These are phyloP conservation scores for Stachybotrys chartarum DNA, from an alignment of 2,329 filamentous ascomycete genomes.

Conservation along the genomic window DNA sequence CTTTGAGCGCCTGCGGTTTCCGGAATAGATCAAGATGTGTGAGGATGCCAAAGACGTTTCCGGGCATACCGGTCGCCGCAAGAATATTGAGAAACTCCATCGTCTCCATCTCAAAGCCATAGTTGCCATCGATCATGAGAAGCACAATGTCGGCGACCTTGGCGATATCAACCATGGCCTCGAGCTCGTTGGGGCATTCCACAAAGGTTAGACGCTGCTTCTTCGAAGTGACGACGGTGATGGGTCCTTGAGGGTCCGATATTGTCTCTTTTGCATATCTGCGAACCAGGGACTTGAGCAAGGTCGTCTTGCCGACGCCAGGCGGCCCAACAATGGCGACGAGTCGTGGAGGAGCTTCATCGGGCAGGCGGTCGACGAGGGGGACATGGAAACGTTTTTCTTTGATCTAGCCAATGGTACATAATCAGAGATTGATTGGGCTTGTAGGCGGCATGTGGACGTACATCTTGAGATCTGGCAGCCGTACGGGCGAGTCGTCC, in stretches of 20 bases:
- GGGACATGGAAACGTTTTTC: conserved; percentile 96
- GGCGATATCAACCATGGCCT: conserved; percentile 92
- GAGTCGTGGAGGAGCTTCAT: conserved; percentile 88
- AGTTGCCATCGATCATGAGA: conserved; percentile 98
- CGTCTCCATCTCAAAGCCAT: conserved; percentile 99
- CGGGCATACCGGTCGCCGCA: conserved; percentile 92
- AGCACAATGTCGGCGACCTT: conserved; percentile 97
- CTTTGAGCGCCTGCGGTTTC: conserved; percentile 84
- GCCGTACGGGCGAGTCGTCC: conserved; percentile 73
- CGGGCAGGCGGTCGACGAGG: conserved; percentile 88
- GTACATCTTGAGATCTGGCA: conserved; percentile 63
- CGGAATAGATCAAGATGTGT: conserved; percentile 94
- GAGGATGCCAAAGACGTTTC: conserved; percentile 94
- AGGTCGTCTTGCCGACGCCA: conserved; percentile 89
- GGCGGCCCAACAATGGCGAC: conserved; percentile 93
- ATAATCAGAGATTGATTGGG: neutral
- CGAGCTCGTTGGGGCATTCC: conserved; percentile 94
- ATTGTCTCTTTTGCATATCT: conserved; percentile 95
- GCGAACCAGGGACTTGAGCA: conserved; percentile 89
- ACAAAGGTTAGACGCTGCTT: conserved; percentile 90
- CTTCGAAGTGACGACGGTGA: conserved; percentile 96
- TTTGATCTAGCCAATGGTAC: conserved; percentile 55
- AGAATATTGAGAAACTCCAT: conserved; percentile 98
- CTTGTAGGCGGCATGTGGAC: neutral
- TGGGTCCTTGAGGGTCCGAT: conserved; percentile 79